Base-by-base conservation (phyloP, 352 stramenopile species). In the Aphanomyces astaci region DNA sequence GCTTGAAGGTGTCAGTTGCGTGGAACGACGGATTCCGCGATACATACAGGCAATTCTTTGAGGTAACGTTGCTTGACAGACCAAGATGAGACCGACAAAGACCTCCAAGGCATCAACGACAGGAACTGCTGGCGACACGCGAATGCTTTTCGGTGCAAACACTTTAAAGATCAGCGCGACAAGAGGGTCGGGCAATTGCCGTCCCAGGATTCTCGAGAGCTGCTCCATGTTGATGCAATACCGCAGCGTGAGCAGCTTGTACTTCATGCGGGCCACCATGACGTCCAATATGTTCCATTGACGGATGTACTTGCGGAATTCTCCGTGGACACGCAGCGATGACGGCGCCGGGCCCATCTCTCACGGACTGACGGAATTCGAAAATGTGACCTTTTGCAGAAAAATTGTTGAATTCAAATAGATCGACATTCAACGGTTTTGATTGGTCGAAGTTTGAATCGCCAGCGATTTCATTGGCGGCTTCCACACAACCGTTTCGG, bases 31-130 rank as follows among this genome's bases (percentile, higher is more conserved):
- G n/a, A n/a, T n/a, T n/a, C n/a, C n/a, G n/a, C n/a, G 19, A 27
- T 4, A 53, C 56, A 10, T 65, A 65, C 56, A 65, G 36, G 56
- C 56, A n/a, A 65, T 27, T 11, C 56, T 32, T 30, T 65, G 56
- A 17, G 33, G 9, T 25, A 65, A 36, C 33, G 56, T 65, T 22
- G 80, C 79, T 57, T 90, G 82, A 32, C 79, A 89, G 11, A 88
- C 79, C 51, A 90, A 76, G 10, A 78, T 72, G 13, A 90, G 54
- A 25, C 79, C 78, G 32, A 89, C 75, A 28, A 89, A 72, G 15
- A 90, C 74, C 64, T 90, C 80, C 73, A 86, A 85, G n/a, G 67
- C 70, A 66, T 90, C 82, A 28, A 90, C 76, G 25, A 65, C 80
- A 86, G 86, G 65, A 76, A 85, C 72, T 85, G 78, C 33, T 82